Base-by-base conservation (phyloP, 441 rosid species). In the Adansonia rubrostipa region DNA sequence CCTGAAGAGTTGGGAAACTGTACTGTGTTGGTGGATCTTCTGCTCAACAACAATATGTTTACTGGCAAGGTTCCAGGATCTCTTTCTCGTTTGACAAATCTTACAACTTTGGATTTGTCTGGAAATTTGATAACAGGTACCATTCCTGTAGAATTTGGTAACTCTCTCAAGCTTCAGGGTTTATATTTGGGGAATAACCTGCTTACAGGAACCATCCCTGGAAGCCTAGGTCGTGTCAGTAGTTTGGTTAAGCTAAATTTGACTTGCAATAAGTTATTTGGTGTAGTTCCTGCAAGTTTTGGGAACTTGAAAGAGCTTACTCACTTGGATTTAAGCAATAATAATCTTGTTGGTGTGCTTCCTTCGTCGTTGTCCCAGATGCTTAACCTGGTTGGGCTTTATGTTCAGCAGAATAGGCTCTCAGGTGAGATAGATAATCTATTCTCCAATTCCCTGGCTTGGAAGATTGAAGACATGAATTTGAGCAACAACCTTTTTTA, bases 191-290 rank as follows among this genome's bases (percentile, higher is more conserved):
- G 89, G 42, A 85, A 86, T 65, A 93, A 95, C 87, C 88, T 79
- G 64, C 95, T 95, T 67, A 63, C 79, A 17, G 98, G 99, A 22
- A 65, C 80, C 68, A 85, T 96, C 74, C 98, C 99, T 2, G 88
- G 76, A 76, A 87, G 89, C 75, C 88, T 96, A 69, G 93, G 97
- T 5, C 73, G 50, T 56, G 80, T 94, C 83, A 77, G 85, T 51
- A 85, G 90, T 65, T 84, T 93, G 84, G 98, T 94, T 70, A 94
- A 94, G 89, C 83, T 96, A 76, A 96, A 96, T 74, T 77, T 96
- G 85, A 92, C 96, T 0, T 85, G 82, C 5, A 96, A 94, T 51
- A 85, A 85, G 83, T 81, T 94, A 9, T 48, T 79, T 33, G 96
- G 97, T 40, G 71, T 84, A 0, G 58, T 94, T 77, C 98, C 99